Conservation (phyloP, 148 eudicot genomes). For the Bassia scoparia region DNA sequence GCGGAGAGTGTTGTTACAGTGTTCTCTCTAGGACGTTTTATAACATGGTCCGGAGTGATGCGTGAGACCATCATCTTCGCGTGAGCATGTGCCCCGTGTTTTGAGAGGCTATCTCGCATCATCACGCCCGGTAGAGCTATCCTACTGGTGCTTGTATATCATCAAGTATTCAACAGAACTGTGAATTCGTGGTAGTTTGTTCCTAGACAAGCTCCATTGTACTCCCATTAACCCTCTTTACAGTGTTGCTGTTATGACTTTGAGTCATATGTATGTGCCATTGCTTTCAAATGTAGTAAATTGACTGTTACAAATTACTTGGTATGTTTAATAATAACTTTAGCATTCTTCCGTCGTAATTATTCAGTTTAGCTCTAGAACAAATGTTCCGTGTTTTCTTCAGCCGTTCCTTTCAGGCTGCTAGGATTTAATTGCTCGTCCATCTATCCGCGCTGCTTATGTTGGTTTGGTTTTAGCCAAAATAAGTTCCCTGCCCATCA, state of each 20-base stretch:
- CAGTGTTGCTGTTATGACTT: too few relatives aligned
- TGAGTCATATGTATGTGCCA: too few relatives aligned
- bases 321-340: too few relatives aligned
- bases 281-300: not conserved
- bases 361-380: too few relatives aligned
- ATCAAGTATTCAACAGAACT: not conserved
- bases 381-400: too few relatives aligned
- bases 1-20: conserved; percentile 40
- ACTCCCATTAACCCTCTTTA: not conserved
- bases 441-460: too few relatives aligned
- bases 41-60: conserved; percentile 77
- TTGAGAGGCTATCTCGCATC: conserved; percentile 50
- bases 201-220: too few relatives aligned
- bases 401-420: too few relatives aligned
- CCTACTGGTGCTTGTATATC: not conserved
- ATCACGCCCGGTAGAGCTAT: conserved; percentile 43
- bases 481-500: too few relatives aligned
- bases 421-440: too few relatives aligned
- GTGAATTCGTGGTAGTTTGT: not conserved
- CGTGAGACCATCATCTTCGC: conserved; percentile 49
- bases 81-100: conserved; percentile 56
- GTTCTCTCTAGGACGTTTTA: conserved; percentile 66
- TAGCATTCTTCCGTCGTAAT: too few relatives aligned
- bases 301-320: not conserved
- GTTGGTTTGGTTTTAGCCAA: too few relatives aligned